Conservation (phyloP, 2,329 filamentous ascomycete genomes). For the Hypoxylon sp. region DNA sequence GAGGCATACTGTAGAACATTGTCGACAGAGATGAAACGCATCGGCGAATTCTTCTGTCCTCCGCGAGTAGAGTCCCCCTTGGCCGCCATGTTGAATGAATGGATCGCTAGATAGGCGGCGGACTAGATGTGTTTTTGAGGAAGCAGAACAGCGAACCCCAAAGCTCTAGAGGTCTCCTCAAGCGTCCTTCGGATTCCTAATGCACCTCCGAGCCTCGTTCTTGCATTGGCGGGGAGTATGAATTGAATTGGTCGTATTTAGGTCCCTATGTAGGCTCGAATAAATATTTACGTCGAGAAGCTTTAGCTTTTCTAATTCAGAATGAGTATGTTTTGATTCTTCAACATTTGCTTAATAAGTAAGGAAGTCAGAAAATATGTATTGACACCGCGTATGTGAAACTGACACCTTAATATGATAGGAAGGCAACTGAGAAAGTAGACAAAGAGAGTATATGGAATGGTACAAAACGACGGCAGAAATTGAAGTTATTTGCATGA, state of each 20-base stretch:
- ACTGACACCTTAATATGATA: background rate
- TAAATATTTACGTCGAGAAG: constrained; percentile 15
- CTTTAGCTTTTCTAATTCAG: background rate
- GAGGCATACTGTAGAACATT: constrained; percentile 94
- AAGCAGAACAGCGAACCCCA: background rate
- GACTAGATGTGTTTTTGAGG: background rate
- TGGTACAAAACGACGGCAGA: constrained; percentile 4
- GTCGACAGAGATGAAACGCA: constrained; percentile 89
- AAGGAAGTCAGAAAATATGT: background rate
- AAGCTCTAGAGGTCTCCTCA: background rate
- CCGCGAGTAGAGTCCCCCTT: constrained; percentile 33
- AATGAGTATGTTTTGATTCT: background rate
- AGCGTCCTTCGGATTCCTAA: background rate
- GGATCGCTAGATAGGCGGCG: constrained; percentile 2
- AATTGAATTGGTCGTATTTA: background rate
- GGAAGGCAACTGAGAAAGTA: background rate
- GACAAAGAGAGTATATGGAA: constrained; percentile 4
- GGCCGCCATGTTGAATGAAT: constrained; percentile 31
- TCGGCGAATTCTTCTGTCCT: constrained; percentile 58
- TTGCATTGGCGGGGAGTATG: background rate
- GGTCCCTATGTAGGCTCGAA: background rate
- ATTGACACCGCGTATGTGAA: background rate
- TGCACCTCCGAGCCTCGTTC: background rate
- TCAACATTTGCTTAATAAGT: background rate
- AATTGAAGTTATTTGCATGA: constrained; percentile 30